Evolutionary conservation across 176 grass and related monocot species (phyloP).

Genomic region (Musa troglodytarum): DNA sequence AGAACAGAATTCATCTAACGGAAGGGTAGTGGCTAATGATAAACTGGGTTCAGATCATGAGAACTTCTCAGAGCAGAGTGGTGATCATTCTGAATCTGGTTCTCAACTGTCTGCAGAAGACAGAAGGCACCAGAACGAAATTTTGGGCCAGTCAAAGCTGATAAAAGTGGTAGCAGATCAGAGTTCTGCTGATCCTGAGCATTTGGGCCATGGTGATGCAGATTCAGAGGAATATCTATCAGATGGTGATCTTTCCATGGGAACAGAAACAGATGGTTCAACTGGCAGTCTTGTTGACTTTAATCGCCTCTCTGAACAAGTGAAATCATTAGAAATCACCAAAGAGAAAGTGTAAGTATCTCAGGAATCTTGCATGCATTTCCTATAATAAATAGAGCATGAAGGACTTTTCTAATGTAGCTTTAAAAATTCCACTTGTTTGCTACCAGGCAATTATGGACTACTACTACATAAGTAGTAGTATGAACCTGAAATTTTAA

Average conservation of each 20-base stretch:
- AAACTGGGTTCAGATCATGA: conserved; percentile 36
- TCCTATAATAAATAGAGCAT: too few relatives aligned
- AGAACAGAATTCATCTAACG: conserved; percentile 23
- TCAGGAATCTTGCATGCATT: too few relatives aligned
- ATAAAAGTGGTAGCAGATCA: conserved; percentile 5
- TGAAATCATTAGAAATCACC: conserved; percentile 14
- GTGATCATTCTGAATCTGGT: conserved; percentile 63
- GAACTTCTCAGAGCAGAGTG: conserved; percentile 55
- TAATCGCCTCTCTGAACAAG: conserved; percentile 38
- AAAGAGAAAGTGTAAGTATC: conserved; percentile 28
- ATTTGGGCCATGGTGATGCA: conserved; percentile 40
- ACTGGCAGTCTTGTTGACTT: conserved; percentile 46
- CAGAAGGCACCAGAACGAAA: conserved; percentile 26
- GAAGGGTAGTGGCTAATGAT: conserved; percentile 28
- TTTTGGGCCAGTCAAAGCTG: conserved; percentile 25
- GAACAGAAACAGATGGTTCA: conserved; percentile 73
- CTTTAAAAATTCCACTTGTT: too few relatives aligned
- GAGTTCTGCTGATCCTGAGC: conserved; percentile 32
- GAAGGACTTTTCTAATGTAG: too few relatives aligned
- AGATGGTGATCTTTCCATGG: conserved; percentile 69
- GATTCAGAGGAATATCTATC: conserved; percentile 77
- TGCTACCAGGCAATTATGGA: too few relatives aligned
- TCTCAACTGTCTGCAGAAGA: conserved; percentile 51
- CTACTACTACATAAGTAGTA: too few relatives aligned
- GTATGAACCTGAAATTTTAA: too few relatives aligned